Conservation (phyloP, 2,329 filamentous ascomycete genomes). For the Talaromyces verruculosus region DNA sequence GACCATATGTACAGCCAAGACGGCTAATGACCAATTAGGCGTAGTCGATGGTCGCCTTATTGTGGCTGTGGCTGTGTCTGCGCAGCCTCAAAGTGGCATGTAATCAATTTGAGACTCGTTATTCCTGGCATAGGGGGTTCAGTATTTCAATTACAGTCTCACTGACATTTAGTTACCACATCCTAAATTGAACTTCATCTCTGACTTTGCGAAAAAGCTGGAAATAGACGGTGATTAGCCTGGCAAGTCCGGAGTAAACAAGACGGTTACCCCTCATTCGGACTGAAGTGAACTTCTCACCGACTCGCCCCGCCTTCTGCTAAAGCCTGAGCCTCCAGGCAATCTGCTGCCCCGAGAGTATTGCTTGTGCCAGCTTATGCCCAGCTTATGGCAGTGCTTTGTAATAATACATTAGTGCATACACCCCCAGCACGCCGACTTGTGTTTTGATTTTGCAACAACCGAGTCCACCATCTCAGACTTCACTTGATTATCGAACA, state of each 20-base stretch:
- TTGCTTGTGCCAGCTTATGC: background rate
- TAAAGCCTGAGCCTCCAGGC: constrained; percentile 18
- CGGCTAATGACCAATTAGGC: background rate
- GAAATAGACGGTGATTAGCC: background rate
- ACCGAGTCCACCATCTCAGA: constrained; percentile 4
- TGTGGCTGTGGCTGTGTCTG: constrained; percentile 17
- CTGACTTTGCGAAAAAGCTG: background rate
- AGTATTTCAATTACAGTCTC: constrained; percentile 8
- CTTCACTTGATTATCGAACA: background rate
- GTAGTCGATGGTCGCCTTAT: background rate
- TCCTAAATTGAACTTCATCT: background rate
- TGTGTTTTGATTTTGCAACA: background rate
- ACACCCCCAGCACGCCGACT: constrained; percentile 1
- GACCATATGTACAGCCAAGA: background rate
- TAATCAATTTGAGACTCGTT: background rate
- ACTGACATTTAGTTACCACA: background rate
- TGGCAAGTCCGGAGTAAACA: background rate
- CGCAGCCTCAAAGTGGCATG: constrained; percentile 15
- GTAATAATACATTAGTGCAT: constrained; percentile 8
- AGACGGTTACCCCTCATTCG: constrained; percentile 13
- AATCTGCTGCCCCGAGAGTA: background rate
- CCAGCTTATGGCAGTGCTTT: constrained; percentile 1
- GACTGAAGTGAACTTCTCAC: constrained; percentile 10
- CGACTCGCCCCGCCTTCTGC: constrained; percentile 20
- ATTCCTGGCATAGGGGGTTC: background rate